phyloP scores from a whole-genome alignment of 2,329 filamentous ascomycete species.

The Sclerotinia spermophila region DNA sequence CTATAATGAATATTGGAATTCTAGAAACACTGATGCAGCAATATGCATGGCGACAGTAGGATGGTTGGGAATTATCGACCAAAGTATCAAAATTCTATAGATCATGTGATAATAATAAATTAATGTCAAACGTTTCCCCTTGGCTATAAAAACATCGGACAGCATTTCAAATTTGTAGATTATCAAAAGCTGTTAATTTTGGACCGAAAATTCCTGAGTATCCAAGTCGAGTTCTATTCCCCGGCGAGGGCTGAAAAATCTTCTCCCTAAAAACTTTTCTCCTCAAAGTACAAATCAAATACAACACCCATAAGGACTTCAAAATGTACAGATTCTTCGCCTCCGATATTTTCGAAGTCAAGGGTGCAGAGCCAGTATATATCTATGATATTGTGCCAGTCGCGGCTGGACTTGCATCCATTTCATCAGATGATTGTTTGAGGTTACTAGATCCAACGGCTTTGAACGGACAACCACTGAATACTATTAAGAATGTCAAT shows the following conservation, averaged over 20 bases:
- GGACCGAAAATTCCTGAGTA: neutral
- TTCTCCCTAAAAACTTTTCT: conserved; percentile 2
- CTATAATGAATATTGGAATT: neutral
- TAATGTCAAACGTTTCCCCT: neutral
- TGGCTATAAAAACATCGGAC: neutral
- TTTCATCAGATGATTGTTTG: conserved; percentile 68
- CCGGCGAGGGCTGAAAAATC: conserved; percentile 3
- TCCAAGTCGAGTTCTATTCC: neutral
- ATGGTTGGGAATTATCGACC: neutral
- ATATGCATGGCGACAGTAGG: neutral
- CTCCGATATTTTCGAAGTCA: conserved; percentile 30
- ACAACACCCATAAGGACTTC: conserved; percentile 32
- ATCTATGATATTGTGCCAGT: conserved; percentile 43
- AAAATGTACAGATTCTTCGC: conserved; percentile 36
- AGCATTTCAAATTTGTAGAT: neutral
- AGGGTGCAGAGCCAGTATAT: conserved; percentile 38
- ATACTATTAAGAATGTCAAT: conserved; percentile 50
- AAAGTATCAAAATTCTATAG: neutral
- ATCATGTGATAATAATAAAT: conserved; percentile 11
- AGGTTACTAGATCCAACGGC: conserved; percentile 59
- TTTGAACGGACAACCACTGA: conserved; percentile 50
- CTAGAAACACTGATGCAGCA: neutral
- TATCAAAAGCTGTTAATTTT: neutral
- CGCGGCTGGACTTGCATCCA: conserved; percentile 40
- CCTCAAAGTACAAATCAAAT: neutral